Evolutionary conservation across 2,329 filamentous ascomycete genomes (phyloP).

Genomic region (Trichoderma simmonsii): DNA sequence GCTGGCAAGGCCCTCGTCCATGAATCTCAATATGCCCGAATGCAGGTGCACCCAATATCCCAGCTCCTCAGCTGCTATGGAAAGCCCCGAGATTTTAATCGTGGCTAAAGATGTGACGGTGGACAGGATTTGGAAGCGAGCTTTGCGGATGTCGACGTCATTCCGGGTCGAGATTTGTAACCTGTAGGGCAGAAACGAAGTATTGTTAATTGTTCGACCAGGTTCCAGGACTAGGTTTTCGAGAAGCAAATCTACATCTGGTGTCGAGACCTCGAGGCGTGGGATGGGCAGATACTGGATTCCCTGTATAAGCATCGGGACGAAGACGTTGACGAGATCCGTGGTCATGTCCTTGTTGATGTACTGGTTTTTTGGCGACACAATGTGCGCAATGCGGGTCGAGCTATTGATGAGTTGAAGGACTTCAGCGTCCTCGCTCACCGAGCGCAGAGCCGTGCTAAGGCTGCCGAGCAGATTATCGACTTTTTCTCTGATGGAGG

Average conservation of each 20-base stretch:
- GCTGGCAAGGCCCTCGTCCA: slow-evolving; percentile 80
- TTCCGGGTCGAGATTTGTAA: slow-evolving; percentile 81
- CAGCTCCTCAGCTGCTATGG: slow-evolving; percentile 78
- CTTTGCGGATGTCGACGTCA: slow-evolving; percentile 80
- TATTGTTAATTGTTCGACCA: slow-evolving; percentile 76
- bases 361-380: slow-evolving; percentile 63
- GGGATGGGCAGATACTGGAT: slow-evolving; percentile 89
- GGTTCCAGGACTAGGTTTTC: slow-evolving; percentile 92
- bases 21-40: slow-evolving; percentile 68
- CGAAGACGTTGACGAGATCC: slow-evolving; percentile 75
- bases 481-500: slow-evolving; percentile 68
- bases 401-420: slow-evolving; percentile 65
- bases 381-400: slow-evolving; percentile 63
- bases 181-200: slow-evolving; percentile 84
- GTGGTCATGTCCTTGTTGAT: slow-evolving; percentile 69
- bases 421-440: slow-evolving; percentile 69
- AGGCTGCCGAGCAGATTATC: slow-evolving; percentile 68
- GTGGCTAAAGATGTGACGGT: slow-evolving; percentile 67
- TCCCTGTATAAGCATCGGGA: slow-evolving; percentile 71
- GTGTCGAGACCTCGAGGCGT: slow-evolving; percentile 80
- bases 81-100: slow-evolving; percentile 77
- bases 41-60: slow-evolving; percentile 87
- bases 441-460: slow-evolving; percentile 64
- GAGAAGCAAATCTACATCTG: slow-evolving; percentile 77
- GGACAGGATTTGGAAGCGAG: slow-evolving; percentile 59